Percentiles rank a stretch among this genome's conserved stretches.
These are phyloP conservation scores for Aspergillus felis DNA, from an alignment of 2,329 filamentous ascomycete species.

Conservation along the genomic window DNA sequence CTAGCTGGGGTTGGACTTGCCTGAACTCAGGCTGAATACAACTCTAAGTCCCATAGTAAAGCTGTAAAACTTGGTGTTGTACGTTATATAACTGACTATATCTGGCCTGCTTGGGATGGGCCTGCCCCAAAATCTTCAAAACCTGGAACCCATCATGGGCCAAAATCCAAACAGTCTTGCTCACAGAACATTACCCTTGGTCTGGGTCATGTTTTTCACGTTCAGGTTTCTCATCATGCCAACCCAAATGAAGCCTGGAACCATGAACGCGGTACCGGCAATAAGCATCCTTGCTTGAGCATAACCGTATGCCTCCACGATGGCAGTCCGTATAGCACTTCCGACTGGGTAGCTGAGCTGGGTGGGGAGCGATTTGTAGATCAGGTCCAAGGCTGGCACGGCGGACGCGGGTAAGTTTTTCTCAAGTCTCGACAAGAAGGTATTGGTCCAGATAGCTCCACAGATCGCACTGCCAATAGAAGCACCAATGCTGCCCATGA, in stretches of 20 bases:
- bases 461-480: slow-evolving; percentile 29
- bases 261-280: slow-evolving; percentile 21
- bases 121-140: too few relatives aligned
- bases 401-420: slow-evolving; percentile 28
- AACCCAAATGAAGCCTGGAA: slow-evolving; percentile 9
- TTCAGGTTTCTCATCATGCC: neutral
- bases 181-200: neutral
- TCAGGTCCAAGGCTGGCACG: slow-evolving; percentile 4
- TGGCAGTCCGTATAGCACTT: slow-evolving; percentile 36
- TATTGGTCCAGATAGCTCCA: slow-evolving; percentile 31
- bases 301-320: slow-evolving; percentile 43
- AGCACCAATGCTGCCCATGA: slow-evolving; percentile 30
- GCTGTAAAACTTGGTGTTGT: too few relatives aligned
- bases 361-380: slow-evolving; percentile 9
- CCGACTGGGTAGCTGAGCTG: slow-evolving; percentile 33
- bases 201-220: neutral
- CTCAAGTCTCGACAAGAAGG: slow-evolving; percentile 33
- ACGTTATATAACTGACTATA: too few relatives aligned
- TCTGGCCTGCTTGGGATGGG: too few relatives aligned
- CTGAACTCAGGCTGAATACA: too few relatives aligned
- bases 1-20: too few relatives aligned
- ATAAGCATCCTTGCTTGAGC: slow-evolving; percentile 40
- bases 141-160: too few relatives aligned
- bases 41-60: too few relatives aligned
- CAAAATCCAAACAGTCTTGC: too few relatives aligned